Evolutionary conservation across 2,329 filamentous ascomycete species (phyloP), one percentile per base, ranked within the genome.

Genomic region (Arthrobotrys pseudoclavata): DNA sequence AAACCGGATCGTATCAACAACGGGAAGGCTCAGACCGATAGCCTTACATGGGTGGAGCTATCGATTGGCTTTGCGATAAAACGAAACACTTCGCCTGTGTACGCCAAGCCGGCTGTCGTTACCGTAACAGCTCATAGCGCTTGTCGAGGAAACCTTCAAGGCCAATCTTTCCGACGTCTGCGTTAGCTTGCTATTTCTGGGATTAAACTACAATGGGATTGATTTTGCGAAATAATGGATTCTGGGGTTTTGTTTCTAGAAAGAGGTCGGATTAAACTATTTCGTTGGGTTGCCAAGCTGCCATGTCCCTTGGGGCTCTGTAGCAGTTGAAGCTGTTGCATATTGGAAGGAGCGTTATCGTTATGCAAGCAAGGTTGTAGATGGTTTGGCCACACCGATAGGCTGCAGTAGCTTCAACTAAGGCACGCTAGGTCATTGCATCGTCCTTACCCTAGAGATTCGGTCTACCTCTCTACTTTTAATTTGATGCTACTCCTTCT

Each of bases 91-190:
- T 64, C 69, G 69, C 60, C 9, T 72, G 48, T 24, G 60, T 9
- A 10, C 69, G 69, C 69, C 69, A 72, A 72, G 60, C 60, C 61
- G 69, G 60, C 20, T 72, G 40, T 34, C 40, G 26, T 60, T 72
- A 37, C 69, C 53, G 24, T 6, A 31, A 34, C 48, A 37, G 60
- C 20, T 64, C 5, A 18, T 31, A 53, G 26, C 22, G 50, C 15
- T 13, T 20, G n/a, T 42, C 55, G 5, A 24, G 18, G n/a, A 4
- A 40, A 26, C 4, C n/a, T 40, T 42, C 52, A 20, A 42, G 34
- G 31, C 37, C 34, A 20, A 42, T 57, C 55, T 13, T 60, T 13
- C 55, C 55, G 55, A 60, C 29, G 18, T 7, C 52, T 57, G 52
- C 52, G 29, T 37, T 57, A 60, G 55, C 55, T 24, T 42, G 12